phyloP scores from a whole-genome alignment of 2,329 filamentous ascomycete genomes.

The Verticillium nubilum region DNA sequence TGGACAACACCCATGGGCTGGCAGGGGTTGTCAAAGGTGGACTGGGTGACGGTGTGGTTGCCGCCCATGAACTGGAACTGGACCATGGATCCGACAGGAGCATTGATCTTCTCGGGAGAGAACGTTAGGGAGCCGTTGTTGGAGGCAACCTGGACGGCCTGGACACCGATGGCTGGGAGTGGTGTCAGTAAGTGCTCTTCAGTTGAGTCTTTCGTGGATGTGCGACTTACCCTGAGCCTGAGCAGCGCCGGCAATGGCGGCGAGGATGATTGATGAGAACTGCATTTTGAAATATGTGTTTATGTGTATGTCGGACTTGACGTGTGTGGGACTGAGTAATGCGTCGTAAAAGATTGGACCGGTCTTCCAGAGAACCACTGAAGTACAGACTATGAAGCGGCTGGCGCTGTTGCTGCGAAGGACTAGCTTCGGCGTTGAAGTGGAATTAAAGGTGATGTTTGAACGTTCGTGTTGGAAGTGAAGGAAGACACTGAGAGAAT shows the following conservation, averaged over 20 bases:
- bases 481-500: conserved; percentile 20
- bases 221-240: conserved; percentile 36
- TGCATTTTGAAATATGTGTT: conserved; percentile 39
- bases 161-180: conserved; percentile 35
- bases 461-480: conserved; percentile 11
- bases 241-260: conserved; percentile 41
- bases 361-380: conserved; percentile 6
- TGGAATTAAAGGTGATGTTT: conserved; percentile 13
- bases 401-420: conserved; percentile 39
- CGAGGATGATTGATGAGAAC: conserved; percentile 39
- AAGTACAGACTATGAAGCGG: conserved; percentile 26
- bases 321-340: neutral
- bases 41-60: conserved; percentile 79
- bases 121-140: conserved; percentile 53
- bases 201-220: too few species aligned
- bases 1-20: conserved; percentile 40
- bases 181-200: conserved; percentile 7
- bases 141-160: conserved; percentile 60
- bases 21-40: conserved; percentile 68
- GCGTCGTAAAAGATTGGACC: conserved; percentile 2
- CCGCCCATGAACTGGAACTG: conserved; percentile 62
- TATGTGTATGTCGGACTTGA: conserved; percentile 1
- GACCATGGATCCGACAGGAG: conserved; percentile 56
- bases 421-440: conserved; percentile 38
- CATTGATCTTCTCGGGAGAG: conserved; percentile 61